These are phyloP conservation scores for Climacium dendroides DNA, from an alignment of 225 moss, liverwort and hornwort genomes.

Conservation along the genomic window DNA sequence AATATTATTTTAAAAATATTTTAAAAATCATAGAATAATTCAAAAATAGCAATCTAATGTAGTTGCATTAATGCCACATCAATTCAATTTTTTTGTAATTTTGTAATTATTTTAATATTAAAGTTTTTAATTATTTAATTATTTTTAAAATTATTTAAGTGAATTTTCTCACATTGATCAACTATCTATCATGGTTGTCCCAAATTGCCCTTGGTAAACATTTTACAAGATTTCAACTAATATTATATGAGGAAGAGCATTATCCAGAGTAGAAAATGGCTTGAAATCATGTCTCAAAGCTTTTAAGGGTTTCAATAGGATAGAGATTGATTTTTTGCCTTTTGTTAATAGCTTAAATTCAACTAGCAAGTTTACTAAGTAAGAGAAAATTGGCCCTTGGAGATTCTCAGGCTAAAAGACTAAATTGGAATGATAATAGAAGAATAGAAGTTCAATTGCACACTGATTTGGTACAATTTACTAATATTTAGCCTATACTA, in stretches of 20 bases:
- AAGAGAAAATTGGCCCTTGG: background rate
- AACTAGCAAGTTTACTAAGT: fast-evolving
- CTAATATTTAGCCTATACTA: background rate
- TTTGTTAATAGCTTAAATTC: fast-evolving
- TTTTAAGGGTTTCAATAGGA: background rate
- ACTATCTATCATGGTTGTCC: fast-evolving
- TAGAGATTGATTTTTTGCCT: background rate
- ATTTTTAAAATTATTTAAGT: too few species aligned
- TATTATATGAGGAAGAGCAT: fast-evolving
- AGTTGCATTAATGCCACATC: too few species aligned
- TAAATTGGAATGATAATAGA: background rate
- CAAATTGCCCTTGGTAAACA: fast-evolving
- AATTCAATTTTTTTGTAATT: too few species aligned
- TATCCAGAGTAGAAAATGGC: background rate
- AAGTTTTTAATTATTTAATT: too few species aligned
- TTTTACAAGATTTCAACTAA: background rate
- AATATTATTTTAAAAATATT: too few species aligned
- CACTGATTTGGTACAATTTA: background rate
- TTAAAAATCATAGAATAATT: too few species aligned
- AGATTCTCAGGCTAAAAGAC: background rate
- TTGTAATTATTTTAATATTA: too few species aligned
- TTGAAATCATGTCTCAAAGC: background rate
- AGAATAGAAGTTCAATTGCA: background rate
- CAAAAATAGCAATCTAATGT: too few species aligned
- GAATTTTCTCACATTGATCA: too few species aligned